Percentiles rank a stretch among this genome's conserved stretches.
Conservation (phyloP, 140 eudicot species). For the Cichorium intybus region DNA sequence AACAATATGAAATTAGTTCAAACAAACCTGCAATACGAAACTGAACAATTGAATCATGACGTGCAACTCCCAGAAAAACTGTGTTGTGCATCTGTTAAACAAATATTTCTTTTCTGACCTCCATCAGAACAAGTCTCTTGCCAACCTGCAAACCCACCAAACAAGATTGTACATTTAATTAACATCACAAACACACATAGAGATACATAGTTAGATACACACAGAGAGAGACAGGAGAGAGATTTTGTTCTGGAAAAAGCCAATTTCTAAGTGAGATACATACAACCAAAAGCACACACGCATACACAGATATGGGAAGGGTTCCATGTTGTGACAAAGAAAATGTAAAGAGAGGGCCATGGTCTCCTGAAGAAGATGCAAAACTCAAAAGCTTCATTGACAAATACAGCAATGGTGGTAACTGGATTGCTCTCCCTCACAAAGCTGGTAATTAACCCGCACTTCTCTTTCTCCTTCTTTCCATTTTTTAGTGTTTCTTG, state of each 20-base stretch:
- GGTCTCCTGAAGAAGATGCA: no score
- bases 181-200: constrained; percentile 23
- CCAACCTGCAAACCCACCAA: constrained; percentile 41
- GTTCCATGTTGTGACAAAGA: constrained; percentile 59
- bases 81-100: constrained; percentile 17
- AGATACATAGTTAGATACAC: neutral
- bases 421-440: constrained; percentile 56
- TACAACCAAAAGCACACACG: constrained; percentile 2
- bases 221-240: constrained; percentile 12
- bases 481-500: neutral
- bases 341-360: constrained; percentile 49
- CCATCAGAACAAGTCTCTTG: constrained; percentile 36
- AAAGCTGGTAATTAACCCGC: constrained; percentile 41
- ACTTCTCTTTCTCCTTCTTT: neutral
- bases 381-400: constrained; percentile 42
- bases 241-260: constrained; percentile 26
- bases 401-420: constrained; percentile 41
- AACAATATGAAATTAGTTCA: no score
- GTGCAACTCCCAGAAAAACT: no score
- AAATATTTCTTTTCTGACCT: constrained; percentile 24
- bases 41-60: no score
- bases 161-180: constrained; percentile 32
- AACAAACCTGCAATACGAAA: no score
- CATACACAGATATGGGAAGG: constrained; percentile 53
- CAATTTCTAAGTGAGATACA: constrained; percentile 36